Evolutionary conservation across 2,329 filamentous ascomycete species (phyloP), one percentile per base, ranked within the genome.

Genomic region (Aspergillus sp.): DNA sequence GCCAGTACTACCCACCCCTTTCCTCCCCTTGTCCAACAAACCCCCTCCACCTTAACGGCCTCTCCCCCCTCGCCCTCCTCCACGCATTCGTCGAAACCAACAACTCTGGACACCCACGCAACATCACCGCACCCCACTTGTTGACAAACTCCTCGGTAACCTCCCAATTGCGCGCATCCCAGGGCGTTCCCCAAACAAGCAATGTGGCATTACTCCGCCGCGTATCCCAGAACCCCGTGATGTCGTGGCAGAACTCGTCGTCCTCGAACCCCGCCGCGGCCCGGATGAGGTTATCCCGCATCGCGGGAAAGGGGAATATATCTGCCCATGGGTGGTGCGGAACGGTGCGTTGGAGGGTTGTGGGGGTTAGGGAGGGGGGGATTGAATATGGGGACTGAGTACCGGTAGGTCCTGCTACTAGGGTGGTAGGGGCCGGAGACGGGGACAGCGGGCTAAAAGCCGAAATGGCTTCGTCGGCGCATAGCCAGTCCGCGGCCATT

Each of bases 241-340:
- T 59, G 48, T 79, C 78, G 41, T 67, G 57, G 60, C 77, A 79
- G 4, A 80, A 69, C 17, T 77, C 74, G 25, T 79, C 76, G 23
- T 77, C 70, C 63, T 81, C 74, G 45, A 80, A 57, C 3, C 55
- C 7, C 28, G 65, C 65, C 4, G 57, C 54, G n/a, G 66, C 62
- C 5, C 54, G 60, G 45, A 80, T 80, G 50, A 80, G 60, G 52
- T 72, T 74, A 53, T 80, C 75, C n/a, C 79, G 66, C 69, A 80
- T 72, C 28, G 68, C 70, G 6, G 76, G 77, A 53, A 79, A 79
- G 0, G 77, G 77, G 31, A 80, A 75, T n/a, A 76, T 71, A 60
- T 80, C 78, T 50, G 80, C 73, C 76, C 77, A 80, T 0, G 69
- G 68, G 23, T 72, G 72, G 64, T 80, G 77, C 22, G 74, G 65